phyloP scores from a whole-genome alignment of 768 basidiomycete genomes.

The Pleurotus cornucopiae region DNA sequence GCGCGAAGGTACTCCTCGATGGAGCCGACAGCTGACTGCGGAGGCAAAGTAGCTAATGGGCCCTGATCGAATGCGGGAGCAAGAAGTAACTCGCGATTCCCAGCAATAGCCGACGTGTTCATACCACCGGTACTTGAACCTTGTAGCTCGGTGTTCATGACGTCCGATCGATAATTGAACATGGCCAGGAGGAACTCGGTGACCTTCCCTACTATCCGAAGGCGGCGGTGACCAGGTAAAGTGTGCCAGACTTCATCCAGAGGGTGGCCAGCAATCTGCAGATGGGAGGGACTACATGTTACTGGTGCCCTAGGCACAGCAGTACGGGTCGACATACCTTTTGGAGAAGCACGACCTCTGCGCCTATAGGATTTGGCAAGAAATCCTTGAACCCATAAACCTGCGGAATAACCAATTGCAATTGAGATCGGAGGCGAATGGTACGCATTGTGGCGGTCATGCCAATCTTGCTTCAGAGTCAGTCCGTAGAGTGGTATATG shows the following conservation, averaged over 20 bases:
- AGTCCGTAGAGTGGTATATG: background rate
- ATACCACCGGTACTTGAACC: slow-evolving; percentile 11
- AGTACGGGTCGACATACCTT: slow-evolving; percentile 15
- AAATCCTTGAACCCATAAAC: slow-evolving; percentile 24
- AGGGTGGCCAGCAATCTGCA: slow-evolving; percentile 21
- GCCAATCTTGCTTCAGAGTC: slow-evolving; percentile 17
- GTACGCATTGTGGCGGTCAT: slow-evolving; percentile 21
- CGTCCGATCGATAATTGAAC: slow-evolving; percentile 19
- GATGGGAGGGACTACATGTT: background rate
- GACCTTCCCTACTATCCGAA: slow-evolving; percentile 18
- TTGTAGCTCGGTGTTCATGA: slow-evolving; percentile 20
- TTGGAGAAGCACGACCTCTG: slow-evolving; percentile 26
- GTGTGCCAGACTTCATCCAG: slow-evolving; percentile 21
- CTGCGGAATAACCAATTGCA: slow-evolving; percentile 19
- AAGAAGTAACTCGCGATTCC: slow-evolving; percentile 16
- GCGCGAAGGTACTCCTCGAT: slow-evolving; percentile 23
- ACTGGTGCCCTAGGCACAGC: too few species aligned
- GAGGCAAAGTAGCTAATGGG: slow-evolving; percentile 17
- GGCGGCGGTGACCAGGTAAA: slow-evolving; percentile 15
- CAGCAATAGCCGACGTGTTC: slow-evolving; percentile 5
- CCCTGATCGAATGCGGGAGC: slow-evolving; percentile 21
- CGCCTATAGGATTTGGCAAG: slow-evolving; percentile 22
- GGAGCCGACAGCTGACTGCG: slow-evolving; percentile 18
- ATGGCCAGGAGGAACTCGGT: slow-evolving; percentile 21
- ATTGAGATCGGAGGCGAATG: slow-evolving; percentile 7